A percentile compares a stretch with the other conserved stretches of the same genome.
phyloP scores from a whole-genome alignment of 2,329 filamentous ascomycete genomes.

The Ophiostoma novo-ulmi region DNA sequence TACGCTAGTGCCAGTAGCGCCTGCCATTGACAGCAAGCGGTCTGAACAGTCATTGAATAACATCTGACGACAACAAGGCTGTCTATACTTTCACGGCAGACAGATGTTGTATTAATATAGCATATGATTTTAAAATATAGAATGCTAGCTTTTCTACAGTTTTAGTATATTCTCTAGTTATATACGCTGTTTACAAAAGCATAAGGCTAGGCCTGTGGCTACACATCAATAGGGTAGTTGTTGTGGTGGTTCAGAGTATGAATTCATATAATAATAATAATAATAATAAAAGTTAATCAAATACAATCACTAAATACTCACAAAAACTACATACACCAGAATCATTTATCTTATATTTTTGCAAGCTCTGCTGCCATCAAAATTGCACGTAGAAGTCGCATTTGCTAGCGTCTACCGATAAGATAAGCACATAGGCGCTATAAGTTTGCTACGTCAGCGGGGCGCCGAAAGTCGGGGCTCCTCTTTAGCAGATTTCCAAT shows the following conservation, averaged over 20 bases:
- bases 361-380: background rate
- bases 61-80: background rate
- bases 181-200: no score
- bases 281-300: no score
- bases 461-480: constrained; percentile 16
- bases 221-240: no score
- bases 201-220: no score
- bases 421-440: constrained; percentile 21
- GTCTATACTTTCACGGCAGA: background rate
- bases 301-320: no score
- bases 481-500: constrained; percentile 2
- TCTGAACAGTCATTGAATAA: background rate
- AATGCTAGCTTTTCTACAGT: no score
- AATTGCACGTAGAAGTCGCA: background rate
- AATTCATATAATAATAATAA: no score
- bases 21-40: background rate
- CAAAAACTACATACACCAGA: no score
- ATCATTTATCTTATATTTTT: background rate
- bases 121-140: background rate
- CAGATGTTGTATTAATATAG: background rate
- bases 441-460: constrained; percentile 24
- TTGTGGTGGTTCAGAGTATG: no score
- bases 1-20: background rate
- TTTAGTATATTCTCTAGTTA: no score
- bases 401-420: constrained; percentile 19